Evolutionary conservation across 495 filamentous ascomycete genomes (phyloP), one percentile per base, ranked within the genome.

Genomic region (Darksidea phi): DNA sequence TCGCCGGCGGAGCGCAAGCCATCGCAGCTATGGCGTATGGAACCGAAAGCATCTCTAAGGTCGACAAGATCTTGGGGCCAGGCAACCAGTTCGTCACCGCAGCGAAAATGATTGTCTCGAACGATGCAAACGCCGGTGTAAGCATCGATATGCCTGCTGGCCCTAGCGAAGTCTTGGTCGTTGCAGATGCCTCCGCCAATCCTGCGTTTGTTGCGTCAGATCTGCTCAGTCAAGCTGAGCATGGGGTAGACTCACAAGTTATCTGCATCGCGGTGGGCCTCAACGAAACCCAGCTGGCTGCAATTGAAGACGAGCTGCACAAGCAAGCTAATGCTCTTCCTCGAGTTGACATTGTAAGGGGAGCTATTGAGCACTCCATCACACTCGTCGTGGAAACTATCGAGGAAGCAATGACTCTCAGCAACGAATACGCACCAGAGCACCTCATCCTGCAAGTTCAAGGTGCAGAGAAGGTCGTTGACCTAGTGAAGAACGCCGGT

Each of bases 51-150:
- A 83, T 97, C 58, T 89, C 77, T 71, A 98, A 98, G 77, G 95
- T 97, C 17, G 94, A 98, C 80, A 98, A 98, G 85, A 96, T 98
- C 67, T 83, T 98, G 4, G 94, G 94, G 1, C 94, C 94, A 1
- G 94, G 94, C 38, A 98, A 98, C 75, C 94, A 98, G 75, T 98
- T 97, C 70, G 95, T 98, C 25, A 98, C 94, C 0, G 94, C 95
- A 0, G 94, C 89, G 49, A 98, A 98, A 84, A 98, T 98, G 94
- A 76, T 88, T 57, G 94, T 98, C 7, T 86, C 86, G 71, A 98
- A 97, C 74, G 95, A 97, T 70, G 97, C 94, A 34, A 92, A 88
- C 51, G 94, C 94, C 0, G 86, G 88, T 32, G 94, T 98, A 15
- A 86, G 88, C 74, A 98, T 98, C 70, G 94, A 98, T 71, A 98